phyloP scores from a whole-genome alignment of 1,284 basidiomycete genomes.

The Cutaneotrichosporon curvatum region DNA sequence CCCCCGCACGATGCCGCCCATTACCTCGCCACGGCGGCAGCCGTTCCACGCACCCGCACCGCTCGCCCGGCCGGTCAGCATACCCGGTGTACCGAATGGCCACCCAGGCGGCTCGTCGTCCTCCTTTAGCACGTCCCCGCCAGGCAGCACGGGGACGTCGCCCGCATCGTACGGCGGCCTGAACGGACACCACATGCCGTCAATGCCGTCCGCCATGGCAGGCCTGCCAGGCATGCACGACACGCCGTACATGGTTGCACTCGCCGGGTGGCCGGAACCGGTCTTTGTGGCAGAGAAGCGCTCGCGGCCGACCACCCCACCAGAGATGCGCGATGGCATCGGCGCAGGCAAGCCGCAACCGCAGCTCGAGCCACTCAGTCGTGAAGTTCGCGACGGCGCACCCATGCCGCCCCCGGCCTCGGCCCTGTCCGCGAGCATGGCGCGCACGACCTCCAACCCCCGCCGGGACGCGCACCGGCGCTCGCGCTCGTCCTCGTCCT shows the following conservation, averaged over 20 bases:
- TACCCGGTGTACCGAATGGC: not conserved
- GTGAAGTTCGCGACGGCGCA: too few relatives aligned
- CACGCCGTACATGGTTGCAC: constrained; percentile 32
- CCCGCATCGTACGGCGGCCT: too few relatives aligned
- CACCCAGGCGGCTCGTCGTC: too few relatives aligned
- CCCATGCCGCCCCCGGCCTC: too few relatives aligned
- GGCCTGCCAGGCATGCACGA: constrained; percentile 1
- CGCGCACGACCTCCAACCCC: too few relatives aligned
- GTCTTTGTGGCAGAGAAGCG: constrained; percentile 23
- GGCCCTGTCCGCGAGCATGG: too few relatives aligned
- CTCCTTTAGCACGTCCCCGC: not conserved
- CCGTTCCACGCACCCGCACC: constrained; percentile 6
- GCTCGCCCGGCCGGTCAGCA: constrained; percentile 3
- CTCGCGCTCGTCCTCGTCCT: not conserved
- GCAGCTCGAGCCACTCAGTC: too few relatives aligned
- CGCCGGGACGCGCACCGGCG: not conserved
- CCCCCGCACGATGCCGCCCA: constrained; percentile 9
- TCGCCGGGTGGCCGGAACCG: constrained; percentile 36
- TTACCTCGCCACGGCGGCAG: constrained; percentile 12
- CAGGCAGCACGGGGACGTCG: not conserved
- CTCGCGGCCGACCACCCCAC: constrained; percentile 14
- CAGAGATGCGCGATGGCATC: constrained; percentile 15
- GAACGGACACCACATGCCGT: not conserved
- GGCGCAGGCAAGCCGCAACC: not conserved
- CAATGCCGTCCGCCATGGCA: not conserved